Evolutionary conservation across 306 rosid species (phyloP).

Genomic region (Benincasa hispida): DNA sequence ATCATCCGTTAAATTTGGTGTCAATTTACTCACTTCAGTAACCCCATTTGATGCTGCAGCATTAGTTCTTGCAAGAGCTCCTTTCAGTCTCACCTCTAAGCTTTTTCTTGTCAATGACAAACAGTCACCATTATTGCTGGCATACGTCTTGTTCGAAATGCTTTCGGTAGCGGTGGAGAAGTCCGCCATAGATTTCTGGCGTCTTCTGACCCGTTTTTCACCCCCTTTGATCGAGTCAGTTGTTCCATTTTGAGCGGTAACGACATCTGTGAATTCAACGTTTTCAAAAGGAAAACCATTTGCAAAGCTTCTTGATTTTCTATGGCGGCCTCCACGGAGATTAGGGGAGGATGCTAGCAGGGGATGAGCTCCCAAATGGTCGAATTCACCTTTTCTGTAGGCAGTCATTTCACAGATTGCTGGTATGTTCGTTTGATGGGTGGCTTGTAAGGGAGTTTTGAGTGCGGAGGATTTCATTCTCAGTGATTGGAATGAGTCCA

Average conservation of each 20-base stretch:
- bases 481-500: conserved; percentile 49
- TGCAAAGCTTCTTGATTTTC: conserved; percentile 51
- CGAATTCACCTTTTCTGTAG: conserved; percentile 15
- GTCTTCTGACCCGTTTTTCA: conserved; percentile 37
- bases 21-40: conserved; percentile 27
- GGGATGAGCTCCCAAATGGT: conserved; percentile 23
- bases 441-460: conserved; percentile 51
- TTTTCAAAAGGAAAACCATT: conserved; percentile 38
- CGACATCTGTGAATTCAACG: conserved; percentile 15
- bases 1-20: conserved; percentile 15
- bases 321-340: conserved; percentile 19
- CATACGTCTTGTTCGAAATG: conserved; percentile 33
- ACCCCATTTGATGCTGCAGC: conserved; percentile 20
- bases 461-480: conserved; percentile 26
- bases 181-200: conserved; percentile 57
- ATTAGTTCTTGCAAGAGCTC: conserved; percentile 19
- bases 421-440: conserved; percentile 35
- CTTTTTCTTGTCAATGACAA: conserved; percentile 43
- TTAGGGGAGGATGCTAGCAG: conserved; percentile 9
- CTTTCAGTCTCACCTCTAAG: conserved; percentile 41
- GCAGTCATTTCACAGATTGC: conserved; percentile 28
- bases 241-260: conserved; percentile 11
- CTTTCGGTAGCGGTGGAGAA: conserved; percentile 38
- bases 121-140: conserved; percentile 25
- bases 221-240: conserved; percentile 17